Evolutionary conservation across 2,329 filamentous ascomycete genomes (phyloP), one percentile per base, ranked within the genome.

Genomic region (Fusarium guadeloupense): DNA sequence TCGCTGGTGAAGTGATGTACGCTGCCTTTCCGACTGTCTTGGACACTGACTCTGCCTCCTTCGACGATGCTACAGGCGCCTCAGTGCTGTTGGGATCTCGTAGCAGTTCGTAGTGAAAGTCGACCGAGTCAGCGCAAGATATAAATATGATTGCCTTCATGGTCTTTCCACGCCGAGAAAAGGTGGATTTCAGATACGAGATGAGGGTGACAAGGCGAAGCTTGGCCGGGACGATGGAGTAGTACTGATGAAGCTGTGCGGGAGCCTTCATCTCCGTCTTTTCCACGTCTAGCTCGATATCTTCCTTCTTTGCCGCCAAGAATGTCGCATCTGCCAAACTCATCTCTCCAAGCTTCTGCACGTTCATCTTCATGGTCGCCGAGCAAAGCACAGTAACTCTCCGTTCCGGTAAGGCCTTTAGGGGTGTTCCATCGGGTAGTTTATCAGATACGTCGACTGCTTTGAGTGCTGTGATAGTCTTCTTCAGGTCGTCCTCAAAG

Each of bases 91-190:
- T 72, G 0, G 74, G 73, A 21, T 77, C 69, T 37, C 81, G 89
- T 53, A 99, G 85, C 4, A 97, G 79, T 58, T 96, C 90, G 73
- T 93, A 98, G 74, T 98, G 94, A 69, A 97, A 99, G 73, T 99
- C 93, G 55, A 98, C 95, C 2, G 92, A 95, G 74, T 99, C 95
- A 17, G 95, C 93, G 71, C 95, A 99, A 10, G 94, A 97, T 42
- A 99, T 91, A 78, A 99, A 99, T 30, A 99, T 83, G 58, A 99
- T 97, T 19, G 90, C 91, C 76, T 99, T 98, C 91, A 96, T 97
- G 16, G 96, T 91, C 2, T 92, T 92, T 1, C 93, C 94, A 74
- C 90, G 91, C 16, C 93, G 85, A 53, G 92, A 89, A 75, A 99
- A 98, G 0, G 93, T 88, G 16, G 92, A 88, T 73, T 94, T 96